Conservation (phyloP, 805 yeast genomes). For the Clavispora vitiphila region DNA sequence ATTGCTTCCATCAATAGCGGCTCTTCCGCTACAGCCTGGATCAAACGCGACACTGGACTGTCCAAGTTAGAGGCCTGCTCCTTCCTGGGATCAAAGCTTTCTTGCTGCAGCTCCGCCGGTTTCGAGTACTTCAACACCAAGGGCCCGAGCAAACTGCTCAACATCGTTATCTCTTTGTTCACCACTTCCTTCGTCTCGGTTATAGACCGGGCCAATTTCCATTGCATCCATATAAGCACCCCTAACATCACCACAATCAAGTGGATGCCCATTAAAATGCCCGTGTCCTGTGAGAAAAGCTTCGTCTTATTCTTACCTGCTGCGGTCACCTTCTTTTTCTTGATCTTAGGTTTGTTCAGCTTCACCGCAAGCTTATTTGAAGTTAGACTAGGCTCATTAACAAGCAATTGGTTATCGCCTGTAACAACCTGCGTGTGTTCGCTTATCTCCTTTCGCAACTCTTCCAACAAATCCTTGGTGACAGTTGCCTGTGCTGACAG, state of each 20-base stretch:
- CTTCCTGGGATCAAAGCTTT: neutral
- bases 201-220: conserved; percentile 1
- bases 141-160: neutral
- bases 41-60: conserved; percentile 5
- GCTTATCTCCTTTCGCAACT: conserved; percentile 37
- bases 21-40: conserved; percentile 2
- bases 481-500: conserved; percentile 68
- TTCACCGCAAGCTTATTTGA: neutral
- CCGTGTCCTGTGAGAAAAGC: neutral
- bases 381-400: neutral
- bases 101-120: neutral
- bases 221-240: conserved; percentile 1
- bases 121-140: neutral
- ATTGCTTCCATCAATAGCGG: neutral
- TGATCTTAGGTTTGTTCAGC: neutral
- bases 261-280: neutral
- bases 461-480: conserved; percentile 45
- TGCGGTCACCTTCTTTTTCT: neutral
- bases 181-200: conserved; percentile 4
- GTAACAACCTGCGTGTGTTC: conserved; percentile 4
- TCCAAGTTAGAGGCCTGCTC: conserved; percentile 7
- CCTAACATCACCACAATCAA: neutral
- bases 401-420: neutral
- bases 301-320: neutral
- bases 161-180: neutral